Conservation (phyloP, 176 grass and related monocot genomes). For the Rhynchospora pubera region DNA sequence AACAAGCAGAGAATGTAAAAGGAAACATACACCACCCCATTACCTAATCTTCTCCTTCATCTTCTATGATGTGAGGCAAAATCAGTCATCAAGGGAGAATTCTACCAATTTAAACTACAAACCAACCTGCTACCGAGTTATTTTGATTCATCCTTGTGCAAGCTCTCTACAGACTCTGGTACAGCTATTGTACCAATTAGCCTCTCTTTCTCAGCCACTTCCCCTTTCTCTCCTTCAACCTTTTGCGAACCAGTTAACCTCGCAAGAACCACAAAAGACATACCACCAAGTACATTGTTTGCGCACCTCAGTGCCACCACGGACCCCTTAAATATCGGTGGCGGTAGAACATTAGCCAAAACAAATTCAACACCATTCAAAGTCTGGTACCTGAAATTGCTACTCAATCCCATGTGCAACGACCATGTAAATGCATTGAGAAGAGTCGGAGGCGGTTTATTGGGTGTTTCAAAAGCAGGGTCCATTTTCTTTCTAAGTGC, state of each 20-base stretch:
- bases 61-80: constrained; percentile 10
- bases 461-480: constrained; percentile 61
- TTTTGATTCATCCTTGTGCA: constrained; percentile 8
- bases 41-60: not conserved
- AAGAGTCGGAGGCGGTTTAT: constrained; percentile 69
- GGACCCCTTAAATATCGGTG: constrained; percentile 60
- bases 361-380: constrained; percentile 70
- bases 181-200: constrained; percentile 26
- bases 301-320: constrained; percentile 57
- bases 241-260: constrained; percentile 76
- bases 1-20: constrained; percentile 10
- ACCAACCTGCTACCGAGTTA: not conserved
- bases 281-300: constrained; percentile 75
- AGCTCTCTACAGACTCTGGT: not conserved
- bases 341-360: constrained; percentile 34
- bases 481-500: constrained; percentile 65
- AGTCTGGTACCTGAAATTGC: constrained; percentile 77
- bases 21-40: not conserved
- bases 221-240: constrained; percentile 6
- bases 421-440: constrained; percentile 75
- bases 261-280: constrained; percentile 72
- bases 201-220: constrained; percentile 48
- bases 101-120: not conserved
- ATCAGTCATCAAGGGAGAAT: constrained; percentile 14
- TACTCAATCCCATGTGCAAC: constrained; percentile 76